Base-by-base conservation (phyloP, 2,329 filamentous ascomycete genomes). In the Westerdykella aurantiaca region DNA sequence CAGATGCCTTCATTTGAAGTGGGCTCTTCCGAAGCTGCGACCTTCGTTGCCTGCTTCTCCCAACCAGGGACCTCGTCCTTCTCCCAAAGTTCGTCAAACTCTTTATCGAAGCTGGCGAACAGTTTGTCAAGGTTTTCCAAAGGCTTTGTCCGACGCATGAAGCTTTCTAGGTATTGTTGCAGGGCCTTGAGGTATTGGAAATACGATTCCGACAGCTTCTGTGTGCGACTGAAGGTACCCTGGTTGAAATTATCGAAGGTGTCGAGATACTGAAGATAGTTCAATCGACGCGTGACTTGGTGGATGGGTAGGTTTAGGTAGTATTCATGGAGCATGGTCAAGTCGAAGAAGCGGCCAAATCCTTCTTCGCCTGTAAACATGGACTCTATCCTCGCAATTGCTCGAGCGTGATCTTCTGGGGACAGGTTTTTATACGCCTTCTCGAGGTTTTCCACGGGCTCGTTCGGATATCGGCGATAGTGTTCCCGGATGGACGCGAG, bases 321-420 rank as follows among this genome's bases (percentile, higher is more conserved):
- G 12, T 85, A 77, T 61, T 97, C 91, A 68, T 97, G 90, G 53
- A 83, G 80, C 33, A 76, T 79, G 14, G 85, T 91, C 38, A 98
- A 72, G 66, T 98, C 93, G 59, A 98, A 86, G 69, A 88, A 98
- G 55, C 88, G 85, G 35, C 93, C 93, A 59, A 86, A 96, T 0
- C 85, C 85, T 67, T 98, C 93, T 69, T 98, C 94, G 49, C 93
- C 93, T 0, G 89, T 95, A 68, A 98, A 98, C 74, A 97, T 85
- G 45, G 81, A 82, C 61, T 97, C 91, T 38, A 96, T 83, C 41
- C 90, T 81, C 35, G 80, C 81, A 44, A 79, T 68, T 1, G 76
- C 72, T 38, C 85, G 80, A 4, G 58, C 60, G 39, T 81, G 79
- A 51, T 85, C 83, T 35, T 82, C 81, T 11, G 76, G 78, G 34